Evolutionary conservation across 1,139 yeast genomes (phyloP).

Genomic region (Kluyveromyces sp.): DNA sequence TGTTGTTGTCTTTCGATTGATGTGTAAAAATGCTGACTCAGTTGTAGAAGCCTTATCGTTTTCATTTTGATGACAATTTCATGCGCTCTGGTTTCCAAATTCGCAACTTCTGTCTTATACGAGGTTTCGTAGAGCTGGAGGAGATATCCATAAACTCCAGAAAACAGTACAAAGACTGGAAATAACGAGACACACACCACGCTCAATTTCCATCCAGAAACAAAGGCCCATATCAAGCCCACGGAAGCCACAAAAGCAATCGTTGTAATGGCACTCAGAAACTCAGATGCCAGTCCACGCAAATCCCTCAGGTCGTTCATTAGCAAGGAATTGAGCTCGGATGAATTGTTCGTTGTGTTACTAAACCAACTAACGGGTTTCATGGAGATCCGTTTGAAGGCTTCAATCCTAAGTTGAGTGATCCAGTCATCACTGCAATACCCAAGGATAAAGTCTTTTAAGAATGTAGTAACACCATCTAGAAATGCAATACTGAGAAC

Average conservation of each 20-base stretch:
- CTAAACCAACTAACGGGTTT: slow-evolving; percentile 55
- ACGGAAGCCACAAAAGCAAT: slow-evolving; percentile 47
- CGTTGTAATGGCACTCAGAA: slow-evolving; percentile 48
- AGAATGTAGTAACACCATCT: slow-evolving; percentile 54
- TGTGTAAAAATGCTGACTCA: slow-evolving; percentile 41
- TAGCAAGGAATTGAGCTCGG: slow-evolving; percentile 58
- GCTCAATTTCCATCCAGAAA: slow-evolving; percentile 81
- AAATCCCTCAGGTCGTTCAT: slow-evolving; percentile 79
- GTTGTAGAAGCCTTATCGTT: slow-evolving; percentile 53
- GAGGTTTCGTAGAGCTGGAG: slow-evolving; percentile 49
- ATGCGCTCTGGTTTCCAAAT: slow-evolving; percentile 47
- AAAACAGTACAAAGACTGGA: slow-evolving; percentile 50
- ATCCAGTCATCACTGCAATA: slow-evolving; percentile 67
- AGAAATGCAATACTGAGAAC: slow-evolving; percentile 52
- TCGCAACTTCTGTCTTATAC: slow-evolving; percentile 52
- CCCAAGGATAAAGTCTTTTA: slow-evolving; percentile 45
- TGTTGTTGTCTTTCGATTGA: slow-evolving; percentile 22
- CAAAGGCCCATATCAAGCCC: slow-evolving; percentile 72
- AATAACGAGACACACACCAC: slow-evolving; percentile 71
- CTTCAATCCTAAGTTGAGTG: slow-evolving; percentile 42
- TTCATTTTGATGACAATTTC: slow-evolving; percentile 56
- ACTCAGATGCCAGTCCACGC: slow-evolving; percentile 55
- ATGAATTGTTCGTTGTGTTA: slow-evolving; percentile 36
- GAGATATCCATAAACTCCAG: slow-evolving; percentile 46
- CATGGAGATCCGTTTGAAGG: slow-evolving; percentile 43